These are phyloP conservation scores for Candida incommunis DNA, from an alignment of 805 yeast genomes.

Conservation along the genomic window DNA sequence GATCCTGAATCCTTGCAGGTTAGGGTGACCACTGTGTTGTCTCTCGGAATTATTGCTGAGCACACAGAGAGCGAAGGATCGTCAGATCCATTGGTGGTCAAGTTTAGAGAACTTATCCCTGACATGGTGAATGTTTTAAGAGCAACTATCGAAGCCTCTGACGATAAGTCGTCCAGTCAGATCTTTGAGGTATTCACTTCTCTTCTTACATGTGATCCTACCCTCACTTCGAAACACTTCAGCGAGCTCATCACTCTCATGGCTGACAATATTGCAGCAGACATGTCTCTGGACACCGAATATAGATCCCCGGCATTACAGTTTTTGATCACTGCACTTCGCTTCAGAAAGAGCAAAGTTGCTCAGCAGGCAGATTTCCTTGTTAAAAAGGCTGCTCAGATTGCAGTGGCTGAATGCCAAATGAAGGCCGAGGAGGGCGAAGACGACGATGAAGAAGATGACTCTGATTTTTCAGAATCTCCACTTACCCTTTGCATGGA, in stretches of 20 bases:
- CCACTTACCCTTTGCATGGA: slow-evolving; percentile 70
- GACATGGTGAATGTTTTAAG: slow-evolving; percentile 68
- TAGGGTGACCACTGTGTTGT: slow-evolving; percentile 71
- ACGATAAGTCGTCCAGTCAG: slow-evolving; percentile 54
- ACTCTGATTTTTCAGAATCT: slow-evolving; percentile 81
- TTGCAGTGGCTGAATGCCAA: slow-evolving; percentile 45
- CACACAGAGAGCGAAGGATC: slow-evolving; percentile 47
- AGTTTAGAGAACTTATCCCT: slow-evolving; percentile 58
- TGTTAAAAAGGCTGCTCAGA: slow-evolving; percentile 55
- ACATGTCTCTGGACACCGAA: slow-evolving; percentile 58
- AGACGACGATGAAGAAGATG: slow-evolving; percentile 74
- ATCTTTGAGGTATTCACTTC: slow-evolving; percentile 79
- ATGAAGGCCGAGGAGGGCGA: slow-evolving; percentile 57
- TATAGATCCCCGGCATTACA: slow-evolving; percentile 71
- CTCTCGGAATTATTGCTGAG: slow-evolving; percentile 41
- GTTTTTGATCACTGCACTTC: slow-evolving; percentile 64
- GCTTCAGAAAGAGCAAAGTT: slow-evolving; percentile 71
- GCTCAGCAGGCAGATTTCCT: slow-evolving; percentile 73
- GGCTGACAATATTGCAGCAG: slow-evolving; percentile 53
- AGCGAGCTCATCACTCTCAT: slow-evolving; percentile 56
- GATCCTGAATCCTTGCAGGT: slow-evolving; percentile 51
- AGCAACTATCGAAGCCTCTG: slow-evolving; percentile 56
- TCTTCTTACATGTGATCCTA: slow-evolving; percentile 60
- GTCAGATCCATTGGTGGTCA: slow-evolving; percentile 32
- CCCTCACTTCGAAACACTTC: slow-evolving; percentile 63